Conservation (phyloP, 2,329 filamentous ascomycete genomes). For the Colletotrichum kahawae region DNA sequence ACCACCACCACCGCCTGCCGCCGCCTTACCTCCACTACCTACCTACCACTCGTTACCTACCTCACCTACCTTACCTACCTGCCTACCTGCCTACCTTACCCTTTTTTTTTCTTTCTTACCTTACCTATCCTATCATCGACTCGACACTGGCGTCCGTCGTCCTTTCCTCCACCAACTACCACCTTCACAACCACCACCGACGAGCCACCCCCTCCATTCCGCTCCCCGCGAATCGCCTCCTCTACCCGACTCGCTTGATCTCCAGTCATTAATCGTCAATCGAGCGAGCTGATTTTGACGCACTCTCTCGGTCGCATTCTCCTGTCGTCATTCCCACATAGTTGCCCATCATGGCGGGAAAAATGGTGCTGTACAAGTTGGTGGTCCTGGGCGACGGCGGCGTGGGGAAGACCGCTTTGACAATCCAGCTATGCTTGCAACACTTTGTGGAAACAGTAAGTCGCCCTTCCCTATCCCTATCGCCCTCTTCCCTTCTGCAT, state of each 20-base stretch:
- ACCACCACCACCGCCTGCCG: neutral
- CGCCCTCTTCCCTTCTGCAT: neutral
- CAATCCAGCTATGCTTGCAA: constrained; percentile 95
- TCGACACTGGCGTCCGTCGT: constrained; percentile 15
- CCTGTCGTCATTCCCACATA: constrained; percentile 21
- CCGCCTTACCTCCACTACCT: neutral
- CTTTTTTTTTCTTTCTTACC: neutral
- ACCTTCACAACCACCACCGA: constrained; percentile 25
- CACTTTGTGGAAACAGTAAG: constrained; percentile 94
- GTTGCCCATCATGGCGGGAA: constrained; percentile 73
- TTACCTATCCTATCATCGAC: constrained; percentile 18
- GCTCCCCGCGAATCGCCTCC: constrained; percentile 15
- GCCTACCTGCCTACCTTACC: constrained; percentile 2
- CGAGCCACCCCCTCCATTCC: constrained; percentile 22
- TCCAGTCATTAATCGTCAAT: constrained; percentile 6
- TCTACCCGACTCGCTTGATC: neutral
- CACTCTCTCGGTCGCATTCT: constrained; percentile 10
- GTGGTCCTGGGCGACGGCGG: constrained; percentile 94
- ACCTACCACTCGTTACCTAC: neutral
- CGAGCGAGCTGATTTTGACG: constrained; percentile 1
- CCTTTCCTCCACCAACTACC: constrained; percentile 23
- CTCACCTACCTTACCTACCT: neutral
- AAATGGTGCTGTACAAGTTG: constrained; percentile 95
- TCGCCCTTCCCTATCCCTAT: constrained; percentile 25
- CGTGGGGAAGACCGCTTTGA: constrained; percentile 92